These are phyloP conservation scores for Macadamia tetraphylla DNA, from an alignment of 164 flowering plant species.

Conservation along the genomic window DNA sequence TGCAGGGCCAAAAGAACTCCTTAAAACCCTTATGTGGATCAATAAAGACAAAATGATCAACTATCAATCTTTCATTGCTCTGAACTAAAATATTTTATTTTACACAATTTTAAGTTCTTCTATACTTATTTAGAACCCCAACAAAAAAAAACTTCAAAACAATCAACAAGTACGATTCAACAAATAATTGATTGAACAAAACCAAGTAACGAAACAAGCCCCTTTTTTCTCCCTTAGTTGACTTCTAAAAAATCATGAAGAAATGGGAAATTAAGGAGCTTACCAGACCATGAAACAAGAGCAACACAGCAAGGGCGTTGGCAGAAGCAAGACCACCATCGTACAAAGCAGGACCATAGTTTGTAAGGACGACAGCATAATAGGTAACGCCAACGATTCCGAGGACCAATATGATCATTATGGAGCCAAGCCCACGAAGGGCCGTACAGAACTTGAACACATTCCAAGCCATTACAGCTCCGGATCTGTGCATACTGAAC, in stretches of 20 bases:
- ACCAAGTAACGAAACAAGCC: background rate
- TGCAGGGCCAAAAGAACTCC: slow-evolving; percentile 24
- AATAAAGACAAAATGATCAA: background rate
- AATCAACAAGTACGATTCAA: background rate
- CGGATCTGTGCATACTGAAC: slow-evolving; percentile 1
- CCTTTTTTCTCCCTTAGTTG: background rate
- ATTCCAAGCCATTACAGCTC: slow-evolving; percentile 63
- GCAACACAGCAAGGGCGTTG: slow-evolving; percentile 42
- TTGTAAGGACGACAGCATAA: slow-evolving; percentile 61
- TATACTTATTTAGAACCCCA: background rate
- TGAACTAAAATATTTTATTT: no score
- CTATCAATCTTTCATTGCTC: no score
- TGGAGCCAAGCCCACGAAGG: slow-evolving; percentile 63
- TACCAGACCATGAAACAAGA: slow-evolving; percentile 61
- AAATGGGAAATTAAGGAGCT: background rate
- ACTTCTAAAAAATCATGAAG: background rate
- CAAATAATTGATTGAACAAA: background rate
- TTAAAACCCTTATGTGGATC: background rate
- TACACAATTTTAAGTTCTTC: no score
- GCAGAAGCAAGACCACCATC: slow-evolving; percentile 46
- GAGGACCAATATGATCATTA: slow-evolving; percentile 68
- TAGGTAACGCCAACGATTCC: slow-evolving; percentile 75
- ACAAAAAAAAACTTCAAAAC: background rate
- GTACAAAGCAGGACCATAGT: slow-evolving; percentile 53
- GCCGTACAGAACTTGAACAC: slow-evolving; percentile 79